Evolutionary conservation across 805 yeast genomes (phyloP).

Genomic region (Ogataea degrootiae): DNA sequence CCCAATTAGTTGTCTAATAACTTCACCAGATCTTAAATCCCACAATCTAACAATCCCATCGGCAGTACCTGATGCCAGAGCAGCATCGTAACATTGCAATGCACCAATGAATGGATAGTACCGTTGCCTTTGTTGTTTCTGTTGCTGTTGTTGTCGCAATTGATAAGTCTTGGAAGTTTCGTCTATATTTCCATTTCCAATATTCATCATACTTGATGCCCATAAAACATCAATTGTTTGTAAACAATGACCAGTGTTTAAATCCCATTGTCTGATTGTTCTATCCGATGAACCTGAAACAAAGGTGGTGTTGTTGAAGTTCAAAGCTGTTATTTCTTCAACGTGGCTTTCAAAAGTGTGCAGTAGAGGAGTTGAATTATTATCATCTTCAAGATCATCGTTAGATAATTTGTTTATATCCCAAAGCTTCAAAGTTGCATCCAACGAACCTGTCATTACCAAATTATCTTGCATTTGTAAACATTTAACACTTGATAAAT

Average conservation of each 20-base stretch:
- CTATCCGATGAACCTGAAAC: slow-evolving; percentile 69
- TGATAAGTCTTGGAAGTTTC: neutral
- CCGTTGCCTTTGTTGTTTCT: slow-evolving; percentile 7
- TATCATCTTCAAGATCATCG: slow-evolving; percentile 18
- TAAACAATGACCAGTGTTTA: slow-evolving; percentile 56
- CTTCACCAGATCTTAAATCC: slow-evolving; percentile 71
- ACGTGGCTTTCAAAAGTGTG: slow-evolving; percentile 59
- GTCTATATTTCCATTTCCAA: slow-evolving; percentile 2
- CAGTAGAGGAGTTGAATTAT: slow-evolving; percentile 30
- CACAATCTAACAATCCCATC: slow-evolving; percentile 73
- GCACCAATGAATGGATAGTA: slow-evolving; percentile 52
- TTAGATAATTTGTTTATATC: slow-evolving; percentile 33
- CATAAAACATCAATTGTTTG: slow-evolving; percentile 68
- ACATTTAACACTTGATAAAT: slow-evolving; percentile 52
- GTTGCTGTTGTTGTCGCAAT: slow-evolving; percentile 8
- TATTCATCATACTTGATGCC: slow-evolving; percentile 40
- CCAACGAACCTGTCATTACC: slow-evolving; percentile 55
- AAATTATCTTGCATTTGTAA: slow-evolving; percentile 51
- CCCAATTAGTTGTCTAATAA: slow-evolving; percentile 55
- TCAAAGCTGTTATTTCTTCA: slow-evolving; percentile 60
- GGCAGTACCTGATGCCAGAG: slow-evolving; percentile 72
- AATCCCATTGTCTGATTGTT: slow-evolving; percentile 75
- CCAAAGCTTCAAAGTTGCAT: slow-evolving; percentile 62
- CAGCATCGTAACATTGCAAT: slow-evolving; percentile 68
- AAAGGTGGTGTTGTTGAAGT: slow-evolving; percentile 47